phyloP scores from a whole-genome alignment of 805 yeast genomes.

The Vanderwaltozyma verrucispora region DNA sequence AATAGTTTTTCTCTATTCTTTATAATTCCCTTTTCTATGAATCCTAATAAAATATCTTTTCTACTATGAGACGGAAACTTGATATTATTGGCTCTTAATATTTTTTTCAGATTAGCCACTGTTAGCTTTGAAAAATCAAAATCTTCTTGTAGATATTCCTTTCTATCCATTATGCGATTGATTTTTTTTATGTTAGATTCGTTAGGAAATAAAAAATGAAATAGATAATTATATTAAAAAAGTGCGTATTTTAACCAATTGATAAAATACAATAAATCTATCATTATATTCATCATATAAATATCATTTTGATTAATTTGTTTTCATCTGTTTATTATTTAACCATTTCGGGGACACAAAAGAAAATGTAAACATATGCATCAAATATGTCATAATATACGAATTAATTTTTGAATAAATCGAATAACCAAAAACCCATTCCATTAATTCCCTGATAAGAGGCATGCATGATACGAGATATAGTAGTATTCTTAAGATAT shows the following conservation, averaged over 20 bases:
- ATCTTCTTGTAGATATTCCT: conserved; percentile 29
- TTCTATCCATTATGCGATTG: neutral
- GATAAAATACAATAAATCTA: conserved; percentile 95
- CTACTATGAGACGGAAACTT: conserved; percentile 45
- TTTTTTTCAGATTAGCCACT: conserved; percentile 59
- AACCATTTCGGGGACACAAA: no score
- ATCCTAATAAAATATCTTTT: conserved; percentile 45
- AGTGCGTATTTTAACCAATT: conserved; percentile 81
- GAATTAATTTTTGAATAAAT: no score
- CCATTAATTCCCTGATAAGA: no score
- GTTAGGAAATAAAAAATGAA: conserved; percentile 39
- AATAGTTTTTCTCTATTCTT: conserved; percentile 41
- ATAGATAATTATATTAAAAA: conserved; percentile 64
- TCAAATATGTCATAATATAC: no score
- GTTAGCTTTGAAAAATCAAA: conserved; percentile 59
- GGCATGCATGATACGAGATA: no score
- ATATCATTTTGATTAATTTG: conserved; percentile 80
- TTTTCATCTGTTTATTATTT: conserved; percentile 24
- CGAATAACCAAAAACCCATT: no score
- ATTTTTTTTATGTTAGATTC: no score
- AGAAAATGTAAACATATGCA: no score
- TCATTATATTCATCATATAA: conserved; percentile 67
- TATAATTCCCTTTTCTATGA: conserved; percentile 46
- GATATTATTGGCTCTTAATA: conserved; percentile 55
- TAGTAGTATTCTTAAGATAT: no score